Evolutionary conservation across 2,329 filamentous ascomycete species (phyloP), one percentile per base, ranked within the genome.

Genomic region (Tolypocladium amazonense): DNA sequence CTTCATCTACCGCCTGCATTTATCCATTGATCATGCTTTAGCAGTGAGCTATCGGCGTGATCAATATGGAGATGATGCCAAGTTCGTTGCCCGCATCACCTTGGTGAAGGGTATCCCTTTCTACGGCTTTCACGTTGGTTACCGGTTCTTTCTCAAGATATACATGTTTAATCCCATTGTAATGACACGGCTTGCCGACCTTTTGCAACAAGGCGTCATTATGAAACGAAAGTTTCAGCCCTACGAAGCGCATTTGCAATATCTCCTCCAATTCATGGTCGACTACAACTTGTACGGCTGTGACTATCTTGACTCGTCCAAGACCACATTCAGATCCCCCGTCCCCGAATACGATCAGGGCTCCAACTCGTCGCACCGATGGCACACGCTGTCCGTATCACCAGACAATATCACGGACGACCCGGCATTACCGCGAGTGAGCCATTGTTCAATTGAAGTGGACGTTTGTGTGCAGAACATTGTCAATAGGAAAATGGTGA

Each of bases 211-310:
- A 72, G 94, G 94, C 9, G 88, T 88, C 37, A 87, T 99, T 52
- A 84, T 97, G 83, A 90, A 90, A 70, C 84, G 83, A 61, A 81
- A 84, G 30, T 88, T 99, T 52, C 93, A 97, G 69, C 93, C 94
- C 0, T 96, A 94, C 69, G 94, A 99, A 74, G 92, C 90, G 23
- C 95, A 99, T 71, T 73, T 97, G 62, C 91, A 96, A 69, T 97
- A 92, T 71, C 76, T 97, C 11, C 80, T 94, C 12, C 95, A 99
- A 74, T 99, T 95, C 84, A 97, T 99, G 94, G 89, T 88, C 64
- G 95, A 99, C 72, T 99, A 95, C 78, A 99, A 97, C 70, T 78
- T 99, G 65, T 97, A 96, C 71, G 95, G 95, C 8, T 99, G 94
- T 70, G 88, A 86, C 59, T 95, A 93, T 67, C 85, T 97, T 64